Percentiles rank a stretch among this genome's conserved stretches.
Evolutionary conservation across 371 early-diverging fungal species (phyloP).

Genomic region (Mortierella sp.): DNA sequence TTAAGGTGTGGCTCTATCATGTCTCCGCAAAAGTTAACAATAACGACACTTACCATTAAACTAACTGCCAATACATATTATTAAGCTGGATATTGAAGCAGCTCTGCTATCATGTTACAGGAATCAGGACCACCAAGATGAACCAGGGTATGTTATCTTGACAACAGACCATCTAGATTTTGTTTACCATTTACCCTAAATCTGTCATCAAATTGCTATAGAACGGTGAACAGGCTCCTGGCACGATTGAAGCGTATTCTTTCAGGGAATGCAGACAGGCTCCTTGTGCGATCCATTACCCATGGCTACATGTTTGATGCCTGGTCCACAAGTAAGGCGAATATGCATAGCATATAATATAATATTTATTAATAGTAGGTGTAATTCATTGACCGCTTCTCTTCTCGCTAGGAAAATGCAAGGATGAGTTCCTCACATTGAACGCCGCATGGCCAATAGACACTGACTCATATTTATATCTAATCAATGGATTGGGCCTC

Average conservation of each 20-base stretch:
- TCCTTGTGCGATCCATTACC: constrained; percentile 3
- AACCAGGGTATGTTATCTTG: constrained; percentile 6
- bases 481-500: constrained; percentile 21
- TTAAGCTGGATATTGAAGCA: constrained; percentile 50
- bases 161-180: background rate
- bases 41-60: too few relatives aligned
- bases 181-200: background rate
- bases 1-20: constrained; percentile 34
- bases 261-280: constrained; percentile 1
- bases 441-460: constrained; percentile 28
- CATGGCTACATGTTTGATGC: constrained; percentile 54
- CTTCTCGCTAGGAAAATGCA: constrained; percentile 26
- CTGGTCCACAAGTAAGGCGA: constrained; percentile 40
- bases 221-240: constrained; percentile 9
- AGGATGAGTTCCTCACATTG: constrained; percentile 45
- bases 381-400: background rate
- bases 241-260: constrained; percentile 17
- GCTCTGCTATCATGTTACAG: constrained; percentile 25
- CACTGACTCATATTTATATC: constrained; percentile 20
- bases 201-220: background rate
- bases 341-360: background rate
- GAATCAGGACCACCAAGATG: background rate
- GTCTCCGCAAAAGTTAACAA: background rate
- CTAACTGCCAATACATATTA: too few relatives aligned
- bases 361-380: background rate